Base-by-base conservation (phyloP, 257 asterid genomes). In the Nicotiana otophora region DNA sequence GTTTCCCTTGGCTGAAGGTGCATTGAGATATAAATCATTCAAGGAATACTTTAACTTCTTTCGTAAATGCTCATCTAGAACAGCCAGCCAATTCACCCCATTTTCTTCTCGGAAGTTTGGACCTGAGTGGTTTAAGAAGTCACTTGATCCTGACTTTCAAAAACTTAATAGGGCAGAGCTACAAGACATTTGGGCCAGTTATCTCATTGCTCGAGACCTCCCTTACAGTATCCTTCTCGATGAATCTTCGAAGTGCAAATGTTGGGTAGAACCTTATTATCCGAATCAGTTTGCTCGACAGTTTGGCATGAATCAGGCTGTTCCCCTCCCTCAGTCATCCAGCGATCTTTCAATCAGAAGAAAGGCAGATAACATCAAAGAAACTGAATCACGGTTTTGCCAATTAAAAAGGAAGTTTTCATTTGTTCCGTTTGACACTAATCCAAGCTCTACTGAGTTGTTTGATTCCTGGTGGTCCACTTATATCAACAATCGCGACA, bases 241-340 rank as follows among this genome's bases (percentile, higher is more conserved):
- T 9, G 63, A 51, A 48, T 62, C 76, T 17, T 51, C 31, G 2
- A 81, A 81, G 0, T 63, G 77, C 33, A 81, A 64, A 64, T 64
- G 83, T 0, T 11, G 5, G 62, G 77, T 81, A 19, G 65, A 81
- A 81, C 55, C 31, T 81, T 81, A 81, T 16, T 20, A 62, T 67
- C 79, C 84, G 2, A 81, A 81, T 68, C 84, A 81, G 54, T 65
- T 81, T n/a, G 84, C 84, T 53, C 79, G 60, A 14, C 84, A 67
- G 39, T 81, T 81, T 17, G 84, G 84, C 54, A 46, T 67, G 84
- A 81, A 30, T 10, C 79, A 76, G 81, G 65, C 65, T 5, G 63
- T 76, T 39, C 81, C 81, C 16, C 28, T 53, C 17, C 81, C 10
- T 17, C 70, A 31, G 3, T 20, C 34, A 64, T 36, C 39, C 70